Evolutionary conservation across 371 early-diverging fungal genomes (phyloP), one percentile per base, ranked within the genome.

Genomic region (Mortierella sp.): DNA sequence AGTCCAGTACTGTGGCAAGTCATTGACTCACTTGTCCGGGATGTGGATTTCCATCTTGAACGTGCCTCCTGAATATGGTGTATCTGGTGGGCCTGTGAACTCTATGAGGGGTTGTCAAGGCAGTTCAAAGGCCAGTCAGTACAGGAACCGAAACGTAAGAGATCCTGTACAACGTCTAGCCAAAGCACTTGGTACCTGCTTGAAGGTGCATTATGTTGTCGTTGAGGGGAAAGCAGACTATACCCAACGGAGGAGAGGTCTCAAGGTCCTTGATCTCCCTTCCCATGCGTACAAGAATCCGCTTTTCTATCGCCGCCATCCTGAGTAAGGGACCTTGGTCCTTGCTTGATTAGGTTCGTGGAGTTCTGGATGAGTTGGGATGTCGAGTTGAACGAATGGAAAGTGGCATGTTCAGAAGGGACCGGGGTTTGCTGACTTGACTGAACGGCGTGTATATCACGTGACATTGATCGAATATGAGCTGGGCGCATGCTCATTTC

Each of bases 41-140:
- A 76, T 76, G 7, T 69, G 51, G 45, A 76, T 76, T 31, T 76
- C 77, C 27, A 76, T 53, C 41, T 56, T 63, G 54, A 76, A 76
- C 2, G 44, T 53, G 31, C 77, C 77, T 3, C 58, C 69, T 9
- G 24, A 45, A 44, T 76, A 76, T 3, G 77, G 77, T 1, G 69
- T 65, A 21, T 68, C 77, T 24, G 53, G 48, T 16, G 69, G 77
- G 10, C 77, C 77, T 9, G 34, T 37, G n/a, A 76, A 24, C 14
- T 68, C 77, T 34, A 34, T 34, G 34, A 34, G 34, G n/a, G n/a
- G n/a, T n/a, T n/a, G n/a, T n/a, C 34, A 34, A 34, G 34, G 34
- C 10, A 28, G 27, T 2, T 57, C 29, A 27, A n/a, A 50, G 21
- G 51, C 34, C 7, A 34, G 34, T 34, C n/a, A n/a, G n/a, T 47